Evolutionary conservation across 2,329 filamentous ascomycete species (phyloP).

Genomic region (Colletotrichum godetiae): DNA sequence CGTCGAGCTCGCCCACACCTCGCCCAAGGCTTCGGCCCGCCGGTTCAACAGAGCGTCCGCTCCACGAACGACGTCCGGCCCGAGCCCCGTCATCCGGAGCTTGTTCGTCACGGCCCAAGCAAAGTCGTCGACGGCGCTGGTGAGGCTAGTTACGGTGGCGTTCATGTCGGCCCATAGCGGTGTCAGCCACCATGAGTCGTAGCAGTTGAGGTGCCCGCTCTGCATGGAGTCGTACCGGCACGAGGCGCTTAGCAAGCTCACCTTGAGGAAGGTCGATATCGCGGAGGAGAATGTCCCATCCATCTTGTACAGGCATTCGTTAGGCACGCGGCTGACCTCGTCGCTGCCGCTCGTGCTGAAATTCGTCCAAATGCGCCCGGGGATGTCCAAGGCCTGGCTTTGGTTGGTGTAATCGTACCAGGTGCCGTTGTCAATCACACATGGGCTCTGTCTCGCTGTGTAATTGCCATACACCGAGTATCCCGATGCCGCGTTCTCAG

Average conservation of each 20-base stretch:
- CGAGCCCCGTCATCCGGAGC: constrained; percentile 23
- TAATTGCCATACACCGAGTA: constrained; percentile 17
- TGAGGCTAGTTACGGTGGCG: constrained; percentile 16
- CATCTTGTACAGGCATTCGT: constrained; percentile 29
- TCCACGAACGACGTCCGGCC: background rate
- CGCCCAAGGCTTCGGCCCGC: background rate
- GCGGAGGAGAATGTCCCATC: constrained; percentile 15
- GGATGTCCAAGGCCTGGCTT: background rate
- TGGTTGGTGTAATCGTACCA: constrained; percentile 11
- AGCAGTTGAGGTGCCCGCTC: constrained; percentile 30
- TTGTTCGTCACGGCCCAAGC: constrained; percentile 30
- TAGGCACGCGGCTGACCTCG: background rate
- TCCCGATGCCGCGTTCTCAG: background rate
- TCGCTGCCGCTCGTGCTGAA: background rate
- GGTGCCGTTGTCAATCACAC: constrained; percentile 22
- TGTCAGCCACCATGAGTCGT: constrained; percentile 22
- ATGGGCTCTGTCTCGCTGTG: constrained; percentile 10
- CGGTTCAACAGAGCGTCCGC: background rate
- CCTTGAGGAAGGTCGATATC: constrained; percentile 3
- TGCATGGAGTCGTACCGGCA: constrained; percentile 25
- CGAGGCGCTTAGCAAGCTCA: background rate
- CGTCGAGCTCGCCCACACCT: constrained; percentile 12
- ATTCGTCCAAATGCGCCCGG: constrained; percentile 16
- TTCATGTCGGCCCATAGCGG: constrained; percentile 24
- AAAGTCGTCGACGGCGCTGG: constrained; percentile 15